phyloP scores from a whole-genome alignment of 2,329 filamentous ascomycete genomes.

The Aspergillus alliaceus region DNA sequence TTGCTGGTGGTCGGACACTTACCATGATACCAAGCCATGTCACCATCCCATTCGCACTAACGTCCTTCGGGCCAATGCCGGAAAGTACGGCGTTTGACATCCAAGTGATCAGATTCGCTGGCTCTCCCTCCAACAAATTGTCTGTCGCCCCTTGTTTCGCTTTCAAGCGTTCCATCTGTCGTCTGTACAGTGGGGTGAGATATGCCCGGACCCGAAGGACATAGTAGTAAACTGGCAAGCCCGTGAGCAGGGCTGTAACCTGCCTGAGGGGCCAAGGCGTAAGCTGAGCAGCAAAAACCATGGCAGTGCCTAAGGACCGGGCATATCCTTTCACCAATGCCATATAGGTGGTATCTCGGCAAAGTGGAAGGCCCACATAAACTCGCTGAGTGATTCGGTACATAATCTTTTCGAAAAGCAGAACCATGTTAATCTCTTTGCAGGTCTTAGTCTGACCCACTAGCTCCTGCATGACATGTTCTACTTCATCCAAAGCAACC shows the following conservation, averaged over 20 bases:
- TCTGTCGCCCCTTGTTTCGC: not conserved
- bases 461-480: not conserved
- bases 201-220: not conserved
- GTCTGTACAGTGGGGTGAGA: not conserved
- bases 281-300: not conserved
- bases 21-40: not conserved
- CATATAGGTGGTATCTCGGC: not conserved
- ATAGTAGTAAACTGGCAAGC: not conserved
- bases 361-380: not conserved
- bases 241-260: not conserved
- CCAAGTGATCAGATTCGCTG: not conserved
- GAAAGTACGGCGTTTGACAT: not conserved
- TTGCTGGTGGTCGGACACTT: not conserved
- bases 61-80: not conserved
- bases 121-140: not conserved
- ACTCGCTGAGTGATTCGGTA: not conserved
- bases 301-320: not conserved
- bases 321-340: not conserved
- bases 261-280: not conserved
- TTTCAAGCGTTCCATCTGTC: not conserved
- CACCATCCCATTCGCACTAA: not conserved
- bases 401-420: not conserved
- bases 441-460: not conserved
- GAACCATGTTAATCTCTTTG: not conserved
- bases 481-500: not conserved